phyloP scores from a whole-genome alignment of 345 rosid species.

The Tarenaya hassleriana region DNA sequence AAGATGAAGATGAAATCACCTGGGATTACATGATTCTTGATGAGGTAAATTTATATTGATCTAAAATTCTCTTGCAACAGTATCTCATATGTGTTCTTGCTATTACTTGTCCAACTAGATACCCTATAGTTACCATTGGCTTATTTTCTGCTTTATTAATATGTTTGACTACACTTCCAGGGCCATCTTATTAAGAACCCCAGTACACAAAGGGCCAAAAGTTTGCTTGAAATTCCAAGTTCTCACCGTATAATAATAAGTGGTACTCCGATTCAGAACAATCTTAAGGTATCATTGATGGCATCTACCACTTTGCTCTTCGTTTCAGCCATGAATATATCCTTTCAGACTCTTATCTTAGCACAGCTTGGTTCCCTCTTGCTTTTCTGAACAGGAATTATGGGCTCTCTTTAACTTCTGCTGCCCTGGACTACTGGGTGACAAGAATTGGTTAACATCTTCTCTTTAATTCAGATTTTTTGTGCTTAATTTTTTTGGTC shows the following conservation, averaged over 20 bases:
- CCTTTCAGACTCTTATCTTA: neutral
- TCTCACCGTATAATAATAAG: slow-evolving; percentile 80
- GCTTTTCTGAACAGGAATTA: slow-evolving; percentile 49
- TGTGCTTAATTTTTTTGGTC: slow-evolving; percentile 20
- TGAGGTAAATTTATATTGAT: slow-evolving; percentile 49
- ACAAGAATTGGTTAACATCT: slow-evolving; percentile 59
- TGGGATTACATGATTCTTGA: slow-evolving; percentile 99
- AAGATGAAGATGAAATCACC: slow-evolving; percentile 42
- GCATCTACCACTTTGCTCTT: slow-evolving; percentile 6
- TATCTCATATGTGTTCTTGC: slow-evolving; percentile 1
- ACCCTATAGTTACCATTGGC: slow-evolving; percentile 3
- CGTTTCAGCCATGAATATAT: slow-evolving; percentile 6
- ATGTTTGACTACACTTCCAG: slow-evolving; percentile 31
- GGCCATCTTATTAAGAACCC: slow-evolving; percentile 99
- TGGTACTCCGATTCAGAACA: slow-evolving; percentile 97
- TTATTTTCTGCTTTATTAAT: neutral
- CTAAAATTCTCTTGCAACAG: neutral
- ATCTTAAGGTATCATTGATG: slow-evolving; percentile 64
- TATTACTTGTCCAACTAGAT: neutral
- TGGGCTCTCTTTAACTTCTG: slow-evolving; percentile 97
- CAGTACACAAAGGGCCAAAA: slow-evolving; percentile 92
- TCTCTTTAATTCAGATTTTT: slow-evolving; percentile 11
- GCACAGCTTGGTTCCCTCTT: slow-evolving; percentile 10
- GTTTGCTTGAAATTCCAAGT: slow-evolving; percentile 93
- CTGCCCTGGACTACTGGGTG: slow-evolving; percentile 83